Base-by-base conservation (phyloP, 345 rosid genomes). In the Eucalyptus albens region DNA sequence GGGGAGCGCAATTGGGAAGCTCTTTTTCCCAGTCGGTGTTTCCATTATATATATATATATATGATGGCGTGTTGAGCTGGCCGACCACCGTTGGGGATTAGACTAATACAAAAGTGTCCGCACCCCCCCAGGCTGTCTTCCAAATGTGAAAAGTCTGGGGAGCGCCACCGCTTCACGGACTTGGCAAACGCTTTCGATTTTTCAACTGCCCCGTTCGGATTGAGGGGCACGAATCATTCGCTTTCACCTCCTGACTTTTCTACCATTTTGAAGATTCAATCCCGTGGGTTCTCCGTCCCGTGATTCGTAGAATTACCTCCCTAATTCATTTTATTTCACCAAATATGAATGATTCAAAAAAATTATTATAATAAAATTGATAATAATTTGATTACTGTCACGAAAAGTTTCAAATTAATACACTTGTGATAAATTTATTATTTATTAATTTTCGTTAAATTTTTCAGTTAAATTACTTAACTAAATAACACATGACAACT, bases 391-490 rank as follows among this genome's bases (percentile, higher is more conserved):
- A 19, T 53, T 53, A 53, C 2, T 8, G 1, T 53, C 56, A 53
- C 1, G 2, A 53, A 53, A 19, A 53, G 22, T 17, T 53, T 53
- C 10, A 1, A 19, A 8, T 17, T 53, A 53, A 21, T 19, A 53
- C 0, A 53, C 0, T 53, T 0, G 4, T 4, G 11, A 53, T 53
- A 53, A 53, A 53, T 53, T 53, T 53, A 53, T 4, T 7, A 21
- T 53, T 21, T 53, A 53, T 53, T 53, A 53, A 1, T 53, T 1
- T 53, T 53, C 2, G 1, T 53, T 21, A 53, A 3, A 53, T 53
- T 53, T 53, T 19, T 19, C 5, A 0, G 0, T 51, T 16, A 53
- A 53, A 53, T 53, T 19, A 3, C 0, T 19, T 0, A 53, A 7
- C 1, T 51, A 0, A 53, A 50, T 50, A 6, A 50, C 0, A 50